Evolutionary conservation across 805 yeast species (phyloP).

Genomic region (Yamadazyma tumulicola): DNA sequence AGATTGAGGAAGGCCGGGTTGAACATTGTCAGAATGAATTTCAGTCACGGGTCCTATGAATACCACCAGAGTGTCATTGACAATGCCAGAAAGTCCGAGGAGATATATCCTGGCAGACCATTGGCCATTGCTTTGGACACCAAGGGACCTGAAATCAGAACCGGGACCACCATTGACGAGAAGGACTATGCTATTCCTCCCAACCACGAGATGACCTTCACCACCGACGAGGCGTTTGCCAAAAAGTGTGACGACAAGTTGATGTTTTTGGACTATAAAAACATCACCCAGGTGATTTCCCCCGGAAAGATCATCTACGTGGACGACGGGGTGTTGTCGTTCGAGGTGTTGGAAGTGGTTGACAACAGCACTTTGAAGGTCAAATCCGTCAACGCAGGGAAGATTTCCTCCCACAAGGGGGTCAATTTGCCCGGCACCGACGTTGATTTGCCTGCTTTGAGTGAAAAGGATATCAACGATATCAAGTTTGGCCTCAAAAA

Average conservation of each 20-base stretch:
- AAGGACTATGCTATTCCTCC: constrained; percentile 79
- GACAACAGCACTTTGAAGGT: constrained; percentile 83
- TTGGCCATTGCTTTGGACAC: constrained; percentile 98
- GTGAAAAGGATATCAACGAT: constrained; percentile 94
- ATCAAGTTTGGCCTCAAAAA: constrained; percentile 94
- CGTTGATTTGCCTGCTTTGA: constrained; percentile 96
- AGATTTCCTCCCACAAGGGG: constrained; percentile 96
- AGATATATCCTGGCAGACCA: constrained; percentile 90
- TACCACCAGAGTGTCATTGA: constrained; percentile 97
- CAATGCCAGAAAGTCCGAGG: constrained; percentile 93
- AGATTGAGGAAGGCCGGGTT: constrained; percentile 94
- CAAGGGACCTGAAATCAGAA: constrained; percentile 99
- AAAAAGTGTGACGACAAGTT: constrained; percentile 68
- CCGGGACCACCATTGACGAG: constrained; percentile 85
- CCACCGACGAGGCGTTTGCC: constrained; percentile 83
- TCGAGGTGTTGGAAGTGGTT: constrained; percentile 81
- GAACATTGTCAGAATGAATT: constrained; percentile 98
- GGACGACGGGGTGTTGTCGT: constrained; percentile 97
- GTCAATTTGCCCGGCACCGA: constrained; percentile 98
- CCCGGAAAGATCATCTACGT: constrained; percentile 88
- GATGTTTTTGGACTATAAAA: constrained; percentile 92
- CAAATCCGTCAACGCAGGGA: constrained; percentile 89
- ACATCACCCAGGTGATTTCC: constrained; percentile 91
- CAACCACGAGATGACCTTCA: constrained; percentile 86
- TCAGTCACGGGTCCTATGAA: constrained; percentile 96